Percentiles rank a stretch among this genome's conserved stretches.
Conservation (phyloP, 2,329 filamentous ascomycete genomes). For the Diplodia sapinea region DNA sequence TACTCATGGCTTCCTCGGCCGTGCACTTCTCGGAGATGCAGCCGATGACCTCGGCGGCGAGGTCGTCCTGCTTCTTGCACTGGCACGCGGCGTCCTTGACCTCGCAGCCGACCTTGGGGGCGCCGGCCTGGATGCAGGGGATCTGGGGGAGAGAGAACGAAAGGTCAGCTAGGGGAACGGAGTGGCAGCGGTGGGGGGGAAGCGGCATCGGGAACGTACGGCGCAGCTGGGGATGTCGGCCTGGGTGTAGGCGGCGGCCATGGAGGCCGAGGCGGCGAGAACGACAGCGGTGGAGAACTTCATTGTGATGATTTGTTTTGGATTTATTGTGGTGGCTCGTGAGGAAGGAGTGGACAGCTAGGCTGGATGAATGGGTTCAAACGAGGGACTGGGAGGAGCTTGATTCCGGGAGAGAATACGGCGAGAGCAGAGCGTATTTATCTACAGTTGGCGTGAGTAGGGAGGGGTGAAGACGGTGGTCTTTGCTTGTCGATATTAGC, state of each 20-base stretch:
- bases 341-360: constrained; percentile 2
- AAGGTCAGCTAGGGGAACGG: neutral
- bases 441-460: neutral
- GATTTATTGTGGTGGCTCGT: neutral
- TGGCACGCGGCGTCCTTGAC: constrained; percentile 58
- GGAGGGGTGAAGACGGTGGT: neutral
- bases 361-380: constrained; percentile 7
- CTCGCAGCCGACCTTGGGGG: constrained; percentile 55
- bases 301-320: constrained; percentile 12
- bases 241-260: constrained; percentile 26
- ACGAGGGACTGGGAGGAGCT: constrained; percentile 10
- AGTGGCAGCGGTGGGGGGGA: too few species aligned
- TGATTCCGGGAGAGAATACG: neutral
- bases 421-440: constrained; percentile 10
- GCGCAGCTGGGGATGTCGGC: constrained; percentile 42
- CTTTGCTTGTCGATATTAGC: constrained; percentile 14
- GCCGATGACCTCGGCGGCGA: constrained; percentile 47
- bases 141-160: constrained; percentile 41
- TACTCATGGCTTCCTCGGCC: constrained; percentile 48
- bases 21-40: constrained; percentile 50
- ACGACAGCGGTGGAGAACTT: constrained; percentile 22
- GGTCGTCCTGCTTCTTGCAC: constrained; percentile 53
- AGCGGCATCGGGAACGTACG: constrained; percentile 37
- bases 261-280: constrained; percentile 28
- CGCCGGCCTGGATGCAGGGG: constrained; percentile 55